phyloP scores from a whole-genome alignment of 2,329 filamentous ascomycete genomes.

The Trichocomaceae sp. region DNA sequence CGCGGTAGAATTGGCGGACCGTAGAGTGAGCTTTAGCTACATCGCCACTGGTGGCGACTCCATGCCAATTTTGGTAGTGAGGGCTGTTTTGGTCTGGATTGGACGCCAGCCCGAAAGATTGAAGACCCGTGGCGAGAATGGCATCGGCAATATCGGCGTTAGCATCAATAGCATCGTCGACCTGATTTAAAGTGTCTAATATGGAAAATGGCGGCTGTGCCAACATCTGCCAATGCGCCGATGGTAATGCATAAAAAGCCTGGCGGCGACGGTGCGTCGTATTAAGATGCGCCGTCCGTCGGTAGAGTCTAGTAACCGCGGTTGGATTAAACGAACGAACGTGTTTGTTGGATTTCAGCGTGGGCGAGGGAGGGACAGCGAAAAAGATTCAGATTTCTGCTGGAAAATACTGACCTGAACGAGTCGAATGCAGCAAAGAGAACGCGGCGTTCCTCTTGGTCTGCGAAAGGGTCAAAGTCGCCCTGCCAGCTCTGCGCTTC shows the following conservation, averaged over 20 bases:
- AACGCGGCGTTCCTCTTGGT: slow-evolving; percentile 73
- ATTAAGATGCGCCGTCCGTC: slow-evolving; percentile 77
- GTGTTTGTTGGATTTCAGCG: too few relatives aligned
- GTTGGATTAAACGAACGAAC: background rate
- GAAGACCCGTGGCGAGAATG: slow-evolving; percentile 65
- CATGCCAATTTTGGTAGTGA: slow-evolving; percentile 55
- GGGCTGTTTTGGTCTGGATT: slow-evolving; percentile 33
- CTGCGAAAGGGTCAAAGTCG: slow-evolving; percentile 59
- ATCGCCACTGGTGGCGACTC: slow-evolving; percentile 64
- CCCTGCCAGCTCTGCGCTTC: slow-evolving; percentile 46
- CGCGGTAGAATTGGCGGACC: slow-evolving; percentile 85
- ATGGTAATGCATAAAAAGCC: slow-evolving; percentile 85
- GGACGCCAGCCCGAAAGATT: slow-evolving; percentile 56
- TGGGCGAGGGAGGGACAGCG: too few relatives aligned
- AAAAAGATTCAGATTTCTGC: too few relatives aligned
- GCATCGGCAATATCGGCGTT: slow-evolving; percentile 77
- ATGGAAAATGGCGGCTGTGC: slow-evolving; percentile 75
- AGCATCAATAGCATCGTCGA: slow-evolving; percentile 81
- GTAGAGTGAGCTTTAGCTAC: slow-evolving; percentile 90
- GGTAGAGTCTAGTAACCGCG: slow-evolving; percentile 61
- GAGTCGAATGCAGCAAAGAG: slow-evolving; percentile 81
- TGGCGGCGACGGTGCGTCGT: slow-evolving; percentile 84
- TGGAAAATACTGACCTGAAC: slow-evolving; percentile 62
- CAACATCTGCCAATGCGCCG: slow-evolving; percentile 75
- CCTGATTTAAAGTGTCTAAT: slow-evolving; percentile 66